Base-by-base conservation (phyloP, 352 stramenopile genomes). In the Hyphochytrium catenoides region DNA sequence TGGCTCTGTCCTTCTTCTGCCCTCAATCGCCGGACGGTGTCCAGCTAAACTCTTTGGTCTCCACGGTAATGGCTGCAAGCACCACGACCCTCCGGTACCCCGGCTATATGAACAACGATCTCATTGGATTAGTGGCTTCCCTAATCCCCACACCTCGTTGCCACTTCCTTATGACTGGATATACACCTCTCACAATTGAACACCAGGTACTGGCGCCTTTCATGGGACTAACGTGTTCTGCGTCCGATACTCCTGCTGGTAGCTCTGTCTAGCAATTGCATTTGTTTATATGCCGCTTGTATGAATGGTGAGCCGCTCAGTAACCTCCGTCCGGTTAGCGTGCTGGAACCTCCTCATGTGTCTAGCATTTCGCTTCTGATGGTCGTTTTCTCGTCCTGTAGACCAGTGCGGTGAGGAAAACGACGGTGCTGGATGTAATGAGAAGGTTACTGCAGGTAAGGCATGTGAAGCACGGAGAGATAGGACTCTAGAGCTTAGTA, bases 31-130 rank as follows among this genome's bases (percentile, higher is more conserved):
- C 33, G n/a, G n/a, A n/a, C n/a, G n/a, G n/a, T n/a, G n/a, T n/a
- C n/a, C n/a, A 92, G 52, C 58, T 96, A 22, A 99, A 99, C 54
- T 91, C 78, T 34, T 57, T 98, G 14, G 91, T 98, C 18, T 94
- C 84, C 1, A 98, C 88, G 3, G 93, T 99, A 34, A 98, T 99
- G 88, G 91, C 91, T 0, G 88, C 90, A 0, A 94, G 74, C 6
- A 99, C 91, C 0, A 97, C 90, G 4, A 98, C 91, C 14, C 51
- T 99, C 46, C 61, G 86, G 21, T 90, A 91, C 48, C 87, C 87
- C 1, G 83, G 89, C 2, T 99, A 98, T 54, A 98, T 97, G 84
- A 99, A 98, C 65, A 99, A 98, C 57, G 91, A 99, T 61, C 67
- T 98, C 9, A 94, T 98, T 52, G 90, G 91, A 4, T 59, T 99